Evolutionary conservation across 2,329 filamentous ascomycete genomes (phyloP), one percentile per base, ranked within the genome.

Genomic region (Boeremia exigua): DNA sequence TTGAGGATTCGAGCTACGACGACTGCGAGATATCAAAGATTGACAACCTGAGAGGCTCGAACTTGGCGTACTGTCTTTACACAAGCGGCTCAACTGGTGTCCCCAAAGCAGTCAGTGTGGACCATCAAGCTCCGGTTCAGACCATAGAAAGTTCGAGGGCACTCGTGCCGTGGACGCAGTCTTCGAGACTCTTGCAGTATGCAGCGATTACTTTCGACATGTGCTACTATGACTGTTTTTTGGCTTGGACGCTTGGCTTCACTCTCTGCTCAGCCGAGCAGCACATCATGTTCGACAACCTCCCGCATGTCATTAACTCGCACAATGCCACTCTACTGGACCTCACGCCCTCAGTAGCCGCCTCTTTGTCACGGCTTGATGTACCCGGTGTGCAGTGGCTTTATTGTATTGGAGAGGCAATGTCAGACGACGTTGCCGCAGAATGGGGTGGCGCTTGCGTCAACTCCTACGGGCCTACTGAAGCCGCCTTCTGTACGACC

Each of bases 191-290:
- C 8, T 59, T 80, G 10, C 77, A 80, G 54, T 80, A 78, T 55
- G 78, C 78, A 29, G 77, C 76, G 10, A 70, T 67, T 4, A 77
- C 75, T 8, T 79, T 78, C 53, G 78, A 80, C 54, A 80, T 80
- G 78, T 80, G 77, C 54, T 79, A 79, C 56, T 80, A 78, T 48
- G 78, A 80, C 58, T 79, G 77, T 63, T 79, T 80, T 57, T 66
- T 80, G 47, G 76, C 77, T 10, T 79, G 77, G 77, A 71, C 71
- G 9, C 73, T 77, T 48, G 78, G 78, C 1, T 78, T 80, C 55
- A 73, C 75, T 19, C 67, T 80, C 29, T 78, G 77, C 57, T 72
- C 76, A 11, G 72, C 76, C 19, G 70, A 74, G 14, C 76, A 76
- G 53, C 60, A 61, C 6, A 50, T 62, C 19, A 73, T 80, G 67